Evolutionary conservation across 345 rosid species (phyloP), one percentile per base, ranked within the genome.

Genomic region (Citrus hindsii): DNA sequence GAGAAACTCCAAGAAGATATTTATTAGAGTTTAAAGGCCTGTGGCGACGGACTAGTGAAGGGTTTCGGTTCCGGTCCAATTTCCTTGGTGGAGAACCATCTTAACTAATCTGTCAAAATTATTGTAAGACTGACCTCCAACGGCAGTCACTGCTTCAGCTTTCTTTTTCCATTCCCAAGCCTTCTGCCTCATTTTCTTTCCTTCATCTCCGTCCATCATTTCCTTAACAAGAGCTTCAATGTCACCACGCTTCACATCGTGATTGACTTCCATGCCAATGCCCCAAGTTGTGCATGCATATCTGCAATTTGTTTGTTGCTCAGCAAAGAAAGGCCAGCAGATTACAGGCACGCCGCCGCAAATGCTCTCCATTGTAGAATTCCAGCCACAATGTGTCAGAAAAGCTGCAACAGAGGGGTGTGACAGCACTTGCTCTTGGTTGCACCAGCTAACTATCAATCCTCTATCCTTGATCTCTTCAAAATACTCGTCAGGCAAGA

Each of bases 361-460:
- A 61, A 74, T 30, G 24, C 68, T 42, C 62, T 74, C 77, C 2
- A 74, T 3, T 0, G 14, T 46, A 12, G 80, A 82, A 71, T 82
- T 82, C 85, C 80, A 82, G 13, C 51, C 85, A n/a, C 75, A 75
- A 37, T 82, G 85, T 4, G 80, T 82, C 59, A 79, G 58, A 59
- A 82, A 82, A 4, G 63, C 80, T 19, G 75, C 78, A 1, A 82
- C 71, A 0, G 82, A 58, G 13, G 62, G 80, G 62, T 82, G 82
- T 27, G 28, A 70, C 24, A 82, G 51, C 37, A 79, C 73, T 51
- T 42, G 51, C 51, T 42, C 51, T 42, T 42, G 51, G 51, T 42
- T 42, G 51, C 51, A 42, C 51, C 51, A 42, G 51, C 51, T 42
- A 3, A 4, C 51, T 42, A 42, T 42, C 51, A 82, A 30, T 9